Evolutionary conservation across 2,329 filamentous ascomycete genomes (phyloP), one percentile per base, ranked within the genome.

Genomic region (Drechmeria coniospora): DNA sequence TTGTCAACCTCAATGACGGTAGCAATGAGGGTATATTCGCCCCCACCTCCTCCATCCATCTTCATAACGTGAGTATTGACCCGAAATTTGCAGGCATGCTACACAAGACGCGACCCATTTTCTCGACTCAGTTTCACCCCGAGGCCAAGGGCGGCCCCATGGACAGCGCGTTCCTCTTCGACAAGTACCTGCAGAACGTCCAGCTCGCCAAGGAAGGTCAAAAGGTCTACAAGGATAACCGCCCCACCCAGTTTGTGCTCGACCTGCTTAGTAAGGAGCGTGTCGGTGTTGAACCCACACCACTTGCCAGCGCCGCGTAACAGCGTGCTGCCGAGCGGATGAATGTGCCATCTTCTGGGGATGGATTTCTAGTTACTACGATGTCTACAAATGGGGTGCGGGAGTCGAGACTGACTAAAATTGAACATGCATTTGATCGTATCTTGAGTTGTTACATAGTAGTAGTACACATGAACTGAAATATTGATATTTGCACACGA

Each of bases 81-180:
- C 13, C 47, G 14, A 15, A 16, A 15, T 29, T 8, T 9, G 13
- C 24, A 61, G 64, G 80, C 34, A 83, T 98, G 74, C 84, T 94
- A 52, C 90, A 98, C 69, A 84, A 79, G 59, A 79, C 80, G 32
- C 81, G 87, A 20, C 90, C 90, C 36, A 98, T 98, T 53, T 95
- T 98, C 69, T 87, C 81, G 38, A 93, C 86, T 15, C 90, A 98
- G 58, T 98, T 98, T 74, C 90, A 98, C 52, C 90, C 90, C 11
- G 90, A 98, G 61, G 90, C 90, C 42, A 93, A 93, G 67, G 90
- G 90, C 35, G 90, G 90, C 30, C 90, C 90, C 30, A 79, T 93
- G 59, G 90, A 98, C 63, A 92, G 82, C 38, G 76, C 82, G 2
- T 95, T 92, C 59, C 68, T 98, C 34, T 98, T 98, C 48, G 90